Base-by-base conservation (phyloP, 225 moss, liverwort and hornwort species). In the Polytrichum formosum region DNA sequence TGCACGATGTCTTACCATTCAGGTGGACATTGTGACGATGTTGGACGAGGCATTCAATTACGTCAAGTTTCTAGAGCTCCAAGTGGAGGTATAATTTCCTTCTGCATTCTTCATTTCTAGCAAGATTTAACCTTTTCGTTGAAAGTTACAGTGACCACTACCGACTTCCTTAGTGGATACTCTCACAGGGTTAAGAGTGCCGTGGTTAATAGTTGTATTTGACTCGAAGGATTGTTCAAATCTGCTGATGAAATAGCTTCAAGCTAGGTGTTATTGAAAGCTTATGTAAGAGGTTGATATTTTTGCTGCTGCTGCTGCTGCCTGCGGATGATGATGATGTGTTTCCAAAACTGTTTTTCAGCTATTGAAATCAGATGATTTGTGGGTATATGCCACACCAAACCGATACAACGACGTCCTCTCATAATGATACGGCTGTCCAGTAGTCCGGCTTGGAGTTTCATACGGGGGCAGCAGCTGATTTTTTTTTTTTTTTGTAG, bases 21-120 rank as follows among this genome's bases (percentile, higher is more conserved):
- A 65, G 65, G 33, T 65, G 65, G 65, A 65, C 10, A 65, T 65
- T 31, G 65, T 65, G 31, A 65, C 65, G 33, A 65, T 65, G 65
- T 21, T 65, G 65, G 65, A 65, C 2, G 65, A 65, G 33, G 65
- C 65, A 18, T 65, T 65, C 10, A 65, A 35, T 19, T 65, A 65
- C 33, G 65, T 65, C 65, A 30, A 65, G 65, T 65, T 65, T 31
- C 33, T 65, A 18, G 20, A 65, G 33, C 17, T 30, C 21, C 65
- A 65, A 65, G 65, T 65, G 65, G 65, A 65, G 65, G 65, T 65
- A 65, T 26, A 63, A 21, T 20, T 20, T 13, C 16, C 16, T 13
- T 46, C 16, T 13, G 13, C 46, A 46, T 46, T 13, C 46, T 46
- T 46, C 0, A 16, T 46, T 46, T 46, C 13, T 46, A 46, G 3